Evolutionary conservation across 2,329 filamentous ascomycete species (phyloP).

Genomic region (Ramichloridium luteum): DNA sequence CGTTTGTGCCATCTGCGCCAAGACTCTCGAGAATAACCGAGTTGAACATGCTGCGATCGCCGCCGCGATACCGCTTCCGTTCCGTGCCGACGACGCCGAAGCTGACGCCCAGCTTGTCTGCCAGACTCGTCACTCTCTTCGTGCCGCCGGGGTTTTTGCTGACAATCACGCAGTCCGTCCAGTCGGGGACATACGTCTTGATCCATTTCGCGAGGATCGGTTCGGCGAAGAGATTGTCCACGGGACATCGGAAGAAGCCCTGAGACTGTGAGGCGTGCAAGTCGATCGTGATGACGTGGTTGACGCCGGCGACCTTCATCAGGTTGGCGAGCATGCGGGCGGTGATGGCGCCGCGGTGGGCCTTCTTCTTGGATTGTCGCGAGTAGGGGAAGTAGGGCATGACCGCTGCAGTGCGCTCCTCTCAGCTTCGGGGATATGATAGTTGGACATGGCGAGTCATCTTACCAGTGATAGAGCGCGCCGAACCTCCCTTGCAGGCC

Average conservation of each 20-base stretch:
- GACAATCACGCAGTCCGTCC: constrained; percentile 87
- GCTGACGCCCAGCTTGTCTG: constrained; percentile 91
- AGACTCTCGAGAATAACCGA: constrained; percentile 58
- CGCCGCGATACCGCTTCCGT: constrained; percentile 38
- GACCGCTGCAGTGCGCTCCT: constrained; percentile 49
- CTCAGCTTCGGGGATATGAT: neutral
- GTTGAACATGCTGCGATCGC: constrained; percentile 45
- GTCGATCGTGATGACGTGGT: constrained; percentile 95
- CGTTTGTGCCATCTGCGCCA: constrained; percentile 30
- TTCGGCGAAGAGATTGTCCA: constrained; percentile 94
- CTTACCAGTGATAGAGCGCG: constrained; percentile 89
- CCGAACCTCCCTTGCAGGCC: constrained; percentile 93
- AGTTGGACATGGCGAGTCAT: constrained; percentile 8
- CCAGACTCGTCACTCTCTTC: constrained; percentile 89
- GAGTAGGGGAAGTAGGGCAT: constrained; percentile 98
- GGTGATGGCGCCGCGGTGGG: constrained; percentile 88
- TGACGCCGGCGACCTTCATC: constrained; percentile 82
- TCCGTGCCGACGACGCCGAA: constrained; percentile 94
- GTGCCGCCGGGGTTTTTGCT: constrained; percentile 97
- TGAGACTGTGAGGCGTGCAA: constrained; percentile 93
- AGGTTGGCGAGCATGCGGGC: constrained; percentile 95
- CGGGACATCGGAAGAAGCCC: constrained; percentile 94
- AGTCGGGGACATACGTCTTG: constrained; percentile 70
- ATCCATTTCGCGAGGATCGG: constrained; percentile 95
- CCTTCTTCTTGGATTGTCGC: constrained; percentile 98